Base-by-base conservation (phyloP, 2,329 filamentous ascomycete genomes). In the Dactylellina cionopaga region DNA sequence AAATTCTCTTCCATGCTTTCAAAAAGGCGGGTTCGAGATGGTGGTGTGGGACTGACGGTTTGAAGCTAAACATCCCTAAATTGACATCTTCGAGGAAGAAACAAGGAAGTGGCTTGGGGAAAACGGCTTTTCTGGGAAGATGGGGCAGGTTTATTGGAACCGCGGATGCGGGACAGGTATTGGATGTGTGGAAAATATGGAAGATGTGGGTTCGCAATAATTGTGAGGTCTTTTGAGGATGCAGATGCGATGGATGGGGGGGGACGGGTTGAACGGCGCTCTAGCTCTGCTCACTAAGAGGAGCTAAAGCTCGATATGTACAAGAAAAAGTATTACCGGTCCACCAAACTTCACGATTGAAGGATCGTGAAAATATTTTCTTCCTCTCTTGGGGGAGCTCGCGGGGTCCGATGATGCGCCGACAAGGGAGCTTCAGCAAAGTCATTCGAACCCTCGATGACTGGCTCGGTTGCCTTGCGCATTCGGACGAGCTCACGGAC, bases 111-210 rank as follows among this genome's bases (percentile, higher is more conserved):
- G 47, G 58, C 52, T 65, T 65, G 59, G 66, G 31, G 3, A 54
- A 68, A 68, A 68, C 63, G 63, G 54, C 27, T 68, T 60, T 68
- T 54, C 31, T 54, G 59, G 44, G 46, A 49, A 29, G 49, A 41
- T 47, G 66, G 58, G 58, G 44, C 15, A 59, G 44, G 24, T 59
- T 31, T 47, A 72, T 49, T 72, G 68, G 68, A 72, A 65, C 68
- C 68, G 68, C 68, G 68, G 68, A 56, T 72, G 59, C 68, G 68
- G 68, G 68, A 72, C 59, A 56, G 29, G 52, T n/a, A n/a, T n/a
- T n/a, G 22, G 65, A 56, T 37, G 27, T 31, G 59, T 64, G 56
- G 49, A 39, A 11, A 24, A 51, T 49, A 58, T 59, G 68, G 68
- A 39, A 11, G 31, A 51, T 49, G 65, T 59, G 68, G 68, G 52